Evolutionary conservation across 2,329 filamentous ascomycete species (phyloP), one percentile per base, ranked within the genome.

Genomic region (Aspergillus nomiae): DNA sequence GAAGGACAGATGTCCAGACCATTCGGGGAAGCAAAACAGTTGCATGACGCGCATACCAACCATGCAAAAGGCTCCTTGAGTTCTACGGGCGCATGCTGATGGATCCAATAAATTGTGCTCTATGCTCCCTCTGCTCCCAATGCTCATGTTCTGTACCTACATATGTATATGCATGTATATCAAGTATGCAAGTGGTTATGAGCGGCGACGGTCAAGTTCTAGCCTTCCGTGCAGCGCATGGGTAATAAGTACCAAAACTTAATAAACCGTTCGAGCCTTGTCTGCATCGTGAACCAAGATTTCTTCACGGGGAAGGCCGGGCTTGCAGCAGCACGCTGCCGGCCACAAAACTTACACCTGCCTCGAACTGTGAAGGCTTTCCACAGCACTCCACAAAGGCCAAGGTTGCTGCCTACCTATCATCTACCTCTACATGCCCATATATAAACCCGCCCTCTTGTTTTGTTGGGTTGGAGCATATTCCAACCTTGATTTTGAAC

Each of bases 161-260:
- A 60, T 62, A 63, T 60, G 56, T 55, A 58, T 46, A 48, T 59
- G 55, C 59, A 61, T 61, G 62, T 28, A 50, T 34, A 56, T 55
- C 45, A 36, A 56, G 41, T 32, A 59, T 55, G 58, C 51, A 38
- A 30, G 59, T 60, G 59, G 50, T 38, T 43, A 50, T 9, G 28
- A 30, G 48, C 48, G 28, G 28, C 46, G 51, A 36, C 32, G 5
- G 51, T 26, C 30, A 19, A 19, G 32, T 36, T 21, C 36, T 34
- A 8, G 34, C 26, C 21, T 41, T 38, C 28, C n/a, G 36, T 24
- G n/a, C 28, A n/a, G 28, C 9, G 12, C 48, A 51, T 32, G 26
- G 28, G 41, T 24, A 19, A 19, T 19, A 30, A 19, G 24, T 16
- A 48, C 26, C 30, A 32, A 21, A 19, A 55, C n/a, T 14, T 38